These are phyloP conservation scores for Fraxinus xanthoxyloides DNA, from an alignment of 305 asterid species.

Conservation along the genomic window DNA sequence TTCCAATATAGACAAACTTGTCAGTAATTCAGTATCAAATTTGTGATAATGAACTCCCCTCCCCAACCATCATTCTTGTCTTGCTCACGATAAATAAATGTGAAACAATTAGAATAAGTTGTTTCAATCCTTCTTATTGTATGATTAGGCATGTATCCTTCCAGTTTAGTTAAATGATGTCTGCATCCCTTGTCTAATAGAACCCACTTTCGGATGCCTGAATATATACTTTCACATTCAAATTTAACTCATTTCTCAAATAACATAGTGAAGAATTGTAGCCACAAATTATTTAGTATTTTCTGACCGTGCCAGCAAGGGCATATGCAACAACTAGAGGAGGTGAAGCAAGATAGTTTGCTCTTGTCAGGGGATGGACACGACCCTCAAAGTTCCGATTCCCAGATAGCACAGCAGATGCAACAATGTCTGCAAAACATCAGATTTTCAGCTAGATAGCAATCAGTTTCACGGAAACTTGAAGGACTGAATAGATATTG, in stretches of 20 bases:
- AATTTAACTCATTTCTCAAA: background rate
- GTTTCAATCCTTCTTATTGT: background rate
- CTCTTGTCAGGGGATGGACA: slow-evolving; percentile 91
- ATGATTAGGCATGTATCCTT: background rate
- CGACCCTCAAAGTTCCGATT: slow-evolving; percentile 96
- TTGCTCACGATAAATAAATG: background rate
- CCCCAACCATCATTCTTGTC: background rate
- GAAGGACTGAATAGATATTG: background rate
- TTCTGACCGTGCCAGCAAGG: slow-evolving; percentile 93
- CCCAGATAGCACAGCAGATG: slow-evolving; percentile 97
- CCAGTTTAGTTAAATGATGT: background rate
- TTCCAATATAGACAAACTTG: background rate
- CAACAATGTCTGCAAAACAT: slow-evolving; percentile 73
- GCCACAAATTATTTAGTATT: background rate
- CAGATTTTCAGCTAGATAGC: slow-evolving; percentile 12
- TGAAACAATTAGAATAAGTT: background rate
- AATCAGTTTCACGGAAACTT: slow-evolving; percentile 9
- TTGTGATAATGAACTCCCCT: background rate
- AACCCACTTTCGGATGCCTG: background rate
- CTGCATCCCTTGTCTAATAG: background rate
- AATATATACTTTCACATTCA: background rate
- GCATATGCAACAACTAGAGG: slow-evolving; percentile 98
- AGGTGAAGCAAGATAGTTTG: slow-evolving; percentile 96
- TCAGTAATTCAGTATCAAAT: background rate
- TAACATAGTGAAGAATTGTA: background rate